Evolutionary conservation across 1,139 yeast species (phyloP), one percentile per base, ranked within the genome.

Genomic region (Yamadazyma friedrichii): DNA sequence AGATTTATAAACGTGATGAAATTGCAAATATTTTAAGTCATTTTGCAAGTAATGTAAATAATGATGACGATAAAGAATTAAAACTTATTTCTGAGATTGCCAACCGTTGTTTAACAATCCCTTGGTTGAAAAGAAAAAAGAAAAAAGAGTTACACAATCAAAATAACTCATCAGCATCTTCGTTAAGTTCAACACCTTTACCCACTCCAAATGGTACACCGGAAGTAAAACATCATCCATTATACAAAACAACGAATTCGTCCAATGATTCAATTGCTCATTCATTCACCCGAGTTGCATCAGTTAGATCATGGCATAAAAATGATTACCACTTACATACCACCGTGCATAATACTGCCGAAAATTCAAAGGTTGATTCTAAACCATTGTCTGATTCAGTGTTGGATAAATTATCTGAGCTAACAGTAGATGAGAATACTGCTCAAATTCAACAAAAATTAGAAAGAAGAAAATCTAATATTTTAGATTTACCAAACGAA

Each of bases 61-160:
- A 39, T 9, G 45, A 39, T 3, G 34, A 33, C 9, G 34, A 20
- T 15, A 13, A 8, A 1, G 25, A 36, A 11, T 6, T 49, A 22
- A 65, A 64, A 17, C 70, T 76, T 1, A 81, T 88, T 0, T 69
- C 74, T 28, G 70, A 80, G 39, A 63, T 87, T 37, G 82, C 95
- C 0, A 56, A 64, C n/a, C 74, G 80, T 47, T 85, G 95, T 54
- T 59, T 85, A 41, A 55, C 67, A 0, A 74, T 85, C 2, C 63
- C 72, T 2, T 83, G 89, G 84, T 64, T 87, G 20, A 65, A 61
- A 36, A 46, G 44, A 29, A 47, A 45, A 30, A 50, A 42, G 15
- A 40, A 41, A 22, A 22, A 38, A 24, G 12, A 24, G 5, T 2
- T 38, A 9, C 25, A 40, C 22, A 36, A 29, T 17, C 31, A 39